These are phyloP conservation scores for Euphrasia confusa DNA, from an alignment of 257 asterid species.

Conservation along the genomic window DNA sequence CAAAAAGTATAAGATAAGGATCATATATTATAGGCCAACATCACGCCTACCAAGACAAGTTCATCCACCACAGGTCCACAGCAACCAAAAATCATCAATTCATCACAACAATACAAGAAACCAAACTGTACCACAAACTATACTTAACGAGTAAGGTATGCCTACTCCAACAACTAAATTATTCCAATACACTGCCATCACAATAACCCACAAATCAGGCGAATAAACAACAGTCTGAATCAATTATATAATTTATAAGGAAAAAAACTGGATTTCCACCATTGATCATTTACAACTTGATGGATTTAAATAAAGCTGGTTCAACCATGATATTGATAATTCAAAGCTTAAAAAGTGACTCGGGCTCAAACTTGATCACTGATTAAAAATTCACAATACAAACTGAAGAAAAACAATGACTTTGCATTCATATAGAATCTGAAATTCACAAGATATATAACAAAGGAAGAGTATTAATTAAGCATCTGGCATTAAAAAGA, in stretches of 20 bases:
- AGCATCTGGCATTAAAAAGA: neutral
- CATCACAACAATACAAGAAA: neutral
- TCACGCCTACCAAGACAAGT: neutral
- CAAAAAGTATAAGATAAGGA: too few relatives aligned
- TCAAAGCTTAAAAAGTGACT: constrained; percentile 2
- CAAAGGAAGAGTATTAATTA: neutral
- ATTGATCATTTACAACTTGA: neutral
- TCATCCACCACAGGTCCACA: neutral
- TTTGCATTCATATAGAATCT: constrained; percentile 20
- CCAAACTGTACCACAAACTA: neutral
- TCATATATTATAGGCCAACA: neutral
- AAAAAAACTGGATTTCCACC: neutral
- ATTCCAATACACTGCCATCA: neutral
- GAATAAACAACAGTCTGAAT: constrained; percentile 8
- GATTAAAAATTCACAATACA: neutral
- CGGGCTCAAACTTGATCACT: constrained; percentile 5
- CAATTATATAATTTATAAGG: too few relatives aligned
- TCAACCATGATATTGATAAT: neutral
- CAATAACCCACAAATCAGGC: constrained; percentile 1
- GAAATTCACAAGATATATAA: constrained; percentile 26
- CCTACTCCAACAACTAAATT: constrained; percentile 25
- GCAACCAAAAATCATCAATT: neutral
- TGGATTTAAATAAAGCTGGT: constrained; percentile 8
- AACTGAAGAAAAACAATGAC: constrained; percentile 13
- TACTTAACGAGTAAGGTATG: constrained; percentile 1